Conservation (phyloP, 495 filamentous ascomycete species). For the Lindgomyces ingoldianus region DNA sequence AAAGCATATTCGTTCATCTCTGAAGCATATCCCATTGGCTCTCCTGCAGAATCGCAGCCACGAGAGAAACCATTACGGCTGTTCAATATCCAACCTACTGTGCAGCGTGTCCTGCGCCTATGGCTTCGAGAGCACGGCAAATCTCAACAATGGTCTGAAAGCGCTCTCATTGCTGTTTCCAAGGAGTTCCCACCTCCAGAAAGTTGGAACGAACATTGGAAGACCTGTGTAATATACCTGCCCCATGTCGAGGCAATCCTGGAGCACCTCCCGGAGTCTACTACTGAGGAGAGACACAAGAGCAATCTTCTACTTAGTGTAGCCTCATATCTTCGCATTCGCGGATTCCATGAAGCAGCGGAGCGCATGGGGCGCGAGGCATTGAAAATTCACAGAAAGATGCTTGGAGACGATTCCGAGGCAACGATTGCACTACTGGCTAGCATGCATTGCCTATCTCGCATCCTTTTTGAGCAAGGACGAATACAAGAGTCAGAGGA, state of each 20-base stretch:
- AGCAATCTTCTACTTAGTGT: constrained; percentile 1
- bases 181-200: neutral
- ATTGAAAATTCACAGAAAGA: neutral
- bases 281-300: neutral
- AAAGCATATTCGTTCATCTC: constrained; percentile 8
- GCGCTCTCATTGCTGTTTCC: neutral
- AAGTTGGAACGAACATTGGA: constrained; percentile 1
- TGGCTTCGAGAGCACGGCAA: constrained; percentile 4
- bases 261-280: neutral
- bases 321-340: neutral
- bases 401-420: constrained; percentile 1
- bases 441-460: neutral
- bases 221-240: neutral
- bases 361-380: neutral
- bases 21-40: neutral
- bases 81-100: constrained; percentile 4
- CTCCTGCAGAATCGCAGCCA: neutral
- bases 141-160: neutral
- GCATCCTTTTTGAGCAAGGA: constrained; percentile 5
- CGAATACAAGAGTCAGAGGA: neutral
- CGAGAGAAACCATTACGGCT: neutral
- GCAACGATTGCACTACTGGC: constrained; percentile 5
- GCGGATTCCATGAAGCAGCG: neutral
- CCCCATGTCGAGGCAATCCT: constrained; percentile 3
- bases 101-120: constrained; percentile 5